Base-by-base conservation (phyloP, 257 asterid species). In the Rubia yunnanensis region DNA sequence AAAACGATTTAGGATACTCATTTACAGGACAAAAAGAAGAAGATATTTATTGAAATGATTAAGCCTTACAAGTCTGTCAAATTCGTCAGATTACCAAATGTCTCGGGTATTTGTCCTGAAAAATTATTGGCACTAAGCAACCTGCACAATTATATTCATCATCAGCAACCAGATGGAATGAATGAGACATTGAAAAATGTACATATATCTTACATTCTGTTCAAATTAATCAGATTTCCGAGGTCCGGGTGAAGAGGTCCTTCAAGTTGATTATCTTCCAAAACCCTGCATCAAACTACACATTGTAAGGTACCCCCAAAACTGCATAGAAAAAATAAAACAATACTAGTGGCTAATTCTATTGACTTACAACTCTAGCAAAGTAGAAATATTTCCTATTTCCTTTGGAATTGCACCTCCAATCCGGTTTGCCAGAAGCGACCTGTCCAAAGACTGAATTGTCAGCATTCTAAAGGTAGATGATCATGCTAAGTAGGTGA, bases 201-300 rank as follows among this genome's bases (percentile, higher is more conserved):
- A 7, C 52, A 2, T 39, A 9, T 49, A 50, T 70, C 92, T 89
- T 86, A 92, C 99, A 92, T 84, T 73, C 79, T 77, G 44, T 41
- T 73, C 76, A 92, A 80, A 63, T 68, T 80, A 56, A 82, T 78
- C 89, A 89, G 80, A 60, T 66, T 75, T 77, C 97, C 97, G 17
- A 92, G 84, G 68, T 63, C 81, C 62, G 41, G 60, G 4, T 91
- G 90, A 70, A 92, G 87, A 77, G 85, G 81, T 80, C 99, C 99
- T 73, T 67, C 90, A 7, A 92, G 89, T 76, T 75, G 77, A 81
- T 89, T 92, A 74, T 82, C 84, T 74, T 89, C 97, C 96, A 92
- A 68, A 24, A 79, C 65, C 73, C 99, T 92, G 73, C 32, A 67
- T 9, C 39, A 60, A 32, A 27, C 48, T 63, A 50, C 8, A 6